Conservation (phyloP, 2,329 filamentous ascomycete species). For the Bipolaris oryzae region DNA sequence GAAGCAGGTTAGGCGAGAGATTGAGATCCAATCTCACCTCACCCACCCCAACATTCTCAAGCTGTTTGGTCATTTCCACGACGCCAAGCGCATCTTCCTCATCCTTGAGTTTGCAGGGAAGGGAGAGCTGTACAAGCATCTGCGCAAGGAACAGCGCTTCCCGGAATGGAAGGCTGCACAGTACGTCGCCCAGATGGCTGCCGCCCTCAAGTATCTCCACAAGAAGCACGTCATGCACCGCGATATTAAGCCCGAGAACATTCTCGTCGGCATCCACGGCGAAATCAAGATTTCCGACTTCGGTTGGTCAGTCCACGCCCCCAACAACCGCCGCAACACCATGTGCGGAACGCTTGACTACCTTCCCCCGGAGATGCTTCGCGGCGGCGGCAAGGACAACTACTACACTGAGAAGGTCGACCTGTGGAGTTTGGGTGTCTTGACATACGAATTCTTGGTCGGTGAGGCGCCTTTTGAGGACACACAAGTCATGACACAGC, state of each 20-base stretch:
- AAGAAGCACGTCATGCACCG: conserved; percentile 97
- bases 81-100: conserved; percentile 84
- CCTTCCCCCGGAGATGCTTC: conserved; percentile 96
- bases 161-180: conserved; percentile 85
- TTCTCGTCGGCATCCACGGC: conserved; percentile 91
- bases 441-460: conserved; percentile 95
- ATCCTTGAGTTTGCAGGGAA: conserved; percentile 87
- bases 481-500: conserved; percentile 90
- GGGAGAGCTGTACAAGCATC: conserved; percentile 86
- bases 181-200: conserved; percentile 91
- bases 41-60: conserved; percentile 85
- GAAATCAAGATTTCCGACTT: conserved; percentile 99
- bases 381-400: conserved; percentile 78
- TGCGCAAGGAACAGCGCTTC: conserved; percentile 78
- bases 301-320: conserved; percentile 97
- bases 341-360: conserved; percentile 99
- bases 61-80: conserved; percentile 86
- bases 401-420: conserved; percentile 96
- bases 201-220: conserved; percentile 86
- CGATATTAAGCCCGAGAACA: conserved; percentile 98
- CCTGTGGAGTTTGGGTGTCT: conserved; percentile 90
- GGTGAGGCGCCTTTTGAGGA: conserved; percentile 98
- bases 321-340: conserved; percentile 89
- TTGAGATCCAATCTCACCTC: conserved; percentile 88
- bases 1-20: conserved; percentile 85